Conservation (phyloP, 176 grass and related monocot species). For the Lolium perenne region DNA sequence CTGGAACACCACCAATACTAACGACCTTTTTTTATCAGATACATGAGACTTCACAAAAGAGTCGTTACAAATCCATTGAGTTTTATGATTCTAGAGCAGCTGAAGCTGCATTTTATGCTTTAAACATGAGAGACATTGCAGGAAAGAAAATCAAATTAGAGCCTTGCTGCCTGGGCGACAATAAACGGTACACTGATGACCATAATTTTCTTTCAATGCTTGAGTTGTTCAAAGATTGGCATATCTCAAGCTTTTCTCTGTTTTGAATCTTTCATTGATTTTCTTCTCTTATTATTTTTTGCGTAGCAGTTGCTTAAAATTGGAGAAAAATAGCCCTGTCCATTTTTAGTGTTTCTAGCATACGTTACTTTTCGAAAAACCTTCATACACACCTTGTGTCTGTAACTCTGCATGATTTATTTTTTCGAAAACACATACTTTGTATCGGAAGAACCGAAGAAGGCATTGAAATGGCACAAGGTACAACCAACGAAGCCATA, state of each 20-base stretch:
- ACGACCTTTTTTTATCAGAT: slow-evolving; percentile 67
- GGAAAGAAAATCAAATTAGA: slow-evolving; percentile 84
- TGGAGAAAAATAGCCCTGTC: neutral
- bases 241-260: too few relatives aligned
- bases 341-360: slow-evolving; percentile 1
- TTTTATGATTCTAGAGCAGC: slow-evolving; percentile 95
- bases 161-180: slow-evolving; percentile 54
- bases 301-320: too few relatives aligned
- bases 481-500: neutral
- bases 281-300: too few relatives aligned
- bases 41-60: slow-evolving; percentile 56
- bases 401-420: neutral
- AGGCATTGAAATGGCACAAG: neutral
- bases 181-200: slow-evolving; percentile 52
- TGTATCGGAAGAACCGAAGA: neutral
- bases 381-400: neutral
- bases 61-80: slow-evolving; percentile 71
- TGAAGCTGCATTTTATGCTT: slow-evolving; percentile 61
- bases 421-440: neutral
- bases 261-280: too few relatives aligned
- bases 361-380: neutral
- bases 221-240: too few relatives aligned
- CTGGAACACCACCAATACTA: slow-evolving; percentile 29
- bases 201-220: neutral
- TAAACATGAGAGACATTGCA: slow-evolving; percentile 71